These are phyloP conservation scores for Adansonia digitata DNA, from an alignment of 345 rosid genomes.

Conservation along the genomic window DNA sequence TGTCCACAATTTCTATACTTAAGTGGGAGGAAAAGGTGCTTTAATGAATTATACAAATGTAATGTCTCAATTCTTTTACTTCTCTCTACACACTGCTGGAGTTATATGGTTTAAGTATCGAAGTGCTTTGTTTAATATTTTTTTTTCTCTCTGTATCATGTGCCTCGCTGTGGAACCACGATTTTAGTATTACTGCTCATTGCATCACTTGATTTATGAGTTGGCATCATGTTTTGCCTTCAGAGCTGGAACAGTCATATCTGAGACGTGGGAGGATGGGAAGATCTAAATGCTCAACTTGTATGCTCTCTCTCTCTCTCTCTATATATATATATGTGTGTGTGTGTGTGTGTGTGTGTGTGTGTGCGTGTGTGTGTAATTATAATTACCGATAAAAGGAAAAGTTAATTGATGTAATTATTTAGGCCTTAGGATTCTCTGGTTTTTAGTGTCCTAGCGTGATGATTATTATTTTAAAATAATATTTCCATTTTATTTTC, in stretches of 20 bases:
- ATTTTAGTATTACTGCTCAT: not conserved
- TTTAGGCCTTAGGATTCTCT: not conserved
- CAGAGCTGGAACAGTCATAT: constrained; percentile 96
- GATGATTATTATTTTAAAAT: not conserved
- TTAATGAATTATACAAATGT: not conserved
- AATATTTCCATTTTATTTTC: constrained; percentile 1
- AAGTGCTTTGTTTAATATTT: not conserved
- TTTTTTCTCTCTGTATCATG: not conserved
- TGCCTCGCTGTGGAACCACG: not conserved
- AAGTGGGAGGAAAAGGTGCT: not conserved
- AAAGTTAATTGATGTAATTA: not conserved
- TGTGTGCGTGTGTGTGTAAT: not conserved
- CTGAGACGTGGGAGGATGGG: constrained; percentile 99
- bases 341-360: too few species aligned
- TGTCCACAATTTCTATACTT: not conserved
- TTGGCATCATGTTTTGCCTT: constrained; percentile 18
- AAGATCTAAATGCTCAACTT: constrained; percentile 90
- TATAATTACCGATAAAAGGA: not conserved
- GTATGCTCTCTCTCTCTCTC: constrained; percentile 53
- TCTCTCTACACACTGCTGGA: not conserved
- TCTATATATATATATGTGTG: too few species aligned
- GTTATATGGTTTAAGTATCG: not conserved
- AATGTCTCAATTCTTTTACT: not conserved
- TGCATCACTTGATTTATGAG: not conserved
- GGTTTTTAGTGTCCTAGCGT: not conserved